Evolutionary conservation across 495 filamentous ascomycete species (phyloP).

Genomic region (Trichoderma orchidacearum): DNA sequence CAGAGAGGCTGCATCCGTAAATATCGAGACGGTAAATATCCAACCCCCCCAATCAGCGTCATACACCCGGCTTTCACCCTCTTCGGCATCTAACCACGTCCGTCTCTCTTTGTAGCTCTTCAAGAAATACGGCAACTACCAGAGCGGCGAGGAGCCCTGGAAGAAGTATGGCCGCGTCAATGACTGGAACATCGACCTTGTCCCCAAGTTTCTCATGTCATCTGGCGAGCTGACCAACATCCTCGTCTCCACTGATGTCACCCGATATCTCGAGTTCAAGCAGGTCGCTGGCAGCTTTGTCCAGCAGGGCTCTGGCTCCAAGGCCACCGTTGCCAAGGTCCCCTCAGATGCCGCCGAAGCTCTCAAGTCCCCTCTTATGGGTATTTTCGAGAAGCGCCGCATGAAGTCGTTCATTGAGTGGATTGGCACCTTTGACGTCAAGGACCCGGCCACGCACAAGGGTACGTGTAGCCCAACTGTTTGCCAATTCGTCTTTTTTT

Average conservation of each 20-base stretch:
- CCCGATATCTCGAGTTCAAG: conserved; percentile 94
- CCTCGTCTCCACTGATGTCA: conserved; percentile 91
- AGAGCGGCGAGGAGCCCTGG: conserved; percentile 80
- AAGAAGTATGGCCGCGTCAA: conserved; percentile 92
- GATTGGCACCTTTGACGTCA: conserved; percentile 79
- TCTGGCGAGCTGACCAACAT: conserved; percentile 98
- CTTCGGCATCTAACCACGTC: conserved; percentile 12
- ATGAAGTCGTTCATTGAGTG: conserved; percentile 96
- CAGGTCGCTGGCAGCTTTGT: conserved; percentile 97
- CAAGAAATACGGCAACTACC: conserved; percentile 82
- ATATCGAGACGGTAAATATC: conserved; percentile 69
- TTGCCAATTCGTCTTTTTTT: too few relatives aligned
- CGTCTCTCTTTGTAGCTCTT: conserved; percentile 49
- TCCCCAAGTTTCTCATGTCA: conserved; percentile 96
- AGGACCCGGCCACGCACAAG: conserved; percentile 75
- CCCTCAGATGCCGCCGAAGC: conserved; percentile 89
- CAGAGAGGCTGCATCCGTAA: conserved; percentile 87
- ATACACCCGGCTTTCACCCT: too few relatives aligned
- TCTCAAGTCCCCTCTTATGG: conserved; percentile 85
- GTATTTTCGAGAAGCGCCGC: conserved; percentile 90
- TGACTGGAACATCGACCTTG: conserved; percentile 99
- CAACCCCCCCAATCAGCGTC: conserved; percentile 7
- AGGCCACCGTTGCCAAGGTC: conserved; percentile 89
- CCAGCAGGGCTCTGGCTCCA: conserved; percentile 67
- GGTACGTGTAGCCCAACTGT: conserved; percentile 44